These are phyloP conservation scores for Cordyceps tenuipes DNA, from an alignment of 2,329 filamentous ascomycete species.

Conservation along the genomic window DNA sequence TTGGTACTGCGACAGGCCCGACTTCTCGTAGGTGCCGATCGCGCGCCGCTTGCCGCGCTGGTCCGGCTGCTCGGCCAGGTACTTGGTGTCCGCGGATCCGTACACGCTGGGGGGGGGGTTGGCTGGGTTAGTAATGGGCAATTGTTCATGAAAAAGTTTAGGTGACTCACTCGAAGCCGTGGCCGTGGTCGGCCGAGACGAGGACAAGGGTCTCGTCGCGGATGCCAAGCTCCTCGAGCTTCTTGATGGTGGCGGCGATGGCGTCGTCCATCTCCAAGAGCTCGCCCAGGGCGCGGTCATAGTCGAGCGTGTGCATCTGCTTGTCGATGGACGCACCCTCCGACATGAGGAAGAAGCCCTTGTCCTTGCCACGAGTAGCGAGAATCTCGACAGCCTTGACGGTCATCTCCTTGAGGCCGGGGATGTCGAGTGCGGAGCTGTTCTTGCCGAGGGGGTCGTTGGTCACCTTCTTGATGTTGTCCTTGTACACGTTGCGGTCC, in stretches of 20 bases:
- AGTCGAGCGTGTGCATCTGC: conserved; percentile 81
- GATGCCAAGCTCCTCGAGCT: conserved; percentile 56
- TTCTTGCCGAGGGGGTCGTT: conserved; percentile 62
- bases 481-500: conserved; percentile 71
- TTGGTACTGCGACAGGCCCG: conserved; percentile 69
- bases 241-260: conserved; percentile 62
- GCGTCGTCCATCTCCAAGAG: conserved; percentile 82
- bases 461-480: conserved; percentile 56
- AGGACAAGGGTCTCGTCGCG: conserved; percentile 71
- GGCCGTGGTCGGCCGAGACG: conserved; percentile 81
- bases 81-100: conserved; percentile 72
- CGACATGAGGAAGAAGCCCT: conserved; percentile 82
- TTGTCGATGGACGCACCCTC: conserved; percentile 84
- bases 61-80: conserved; percentile 55
- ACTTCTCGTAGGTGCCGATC: conserved; percentile 63
- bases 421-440: conserved; percentile 61
- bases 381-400: conserved; percentile 77
- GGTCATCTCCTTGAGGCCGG: conserved; percentile 83
- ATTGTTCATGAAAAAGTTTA: background rate
- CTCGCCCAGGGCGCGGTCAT: conserved; percentile 77
- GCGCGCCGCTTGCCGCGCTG: conserved; percentile 69
- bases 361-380: conserved; percentile 53
- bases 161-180: conserved; percentile 61
- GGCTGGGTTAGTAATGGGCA: conserved; percentile 8
- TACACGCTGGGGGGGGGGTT: conserved; percentile 62